A percentile compares a stretch with the other conserved stretches of the same genome.
phyloP scores from a whole-genome alignment of 2,329 filamentous ascomycete species.

The Coniosporium tulheliwenetii region DNA sequence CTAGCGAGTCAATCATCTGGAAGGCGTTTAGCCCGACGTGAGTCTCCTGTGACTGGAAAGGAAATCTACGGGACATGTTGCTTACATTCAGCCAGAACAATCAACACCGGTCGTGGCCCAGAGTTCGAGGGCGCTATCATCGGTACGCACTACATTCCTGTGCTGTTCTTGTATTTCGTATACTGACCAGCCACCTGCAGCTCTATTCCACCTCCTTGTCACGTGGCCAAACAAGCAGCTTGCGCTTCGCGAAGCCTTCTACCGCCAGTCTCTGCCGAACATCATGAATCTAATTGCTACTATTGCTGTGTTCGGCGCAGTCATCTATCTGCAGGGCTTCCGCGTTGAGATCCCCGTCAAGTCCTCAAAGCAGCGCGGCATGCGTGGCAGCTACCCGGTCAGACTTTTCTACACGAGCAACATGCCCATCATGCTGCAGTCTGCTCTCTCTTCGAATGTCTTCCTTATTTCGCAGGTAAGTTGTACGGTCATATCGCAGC shows the following conservation, averaged over 20 bases:
- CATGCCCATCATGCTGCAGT: slow-evolving; percentile 99
- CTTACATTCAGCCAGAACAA: slow-evolving; percentile 67
- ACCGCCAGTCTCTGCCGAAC: slow-evolving; percentile 98
- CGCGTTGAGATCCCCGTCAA: slow-evolving; percentile 99
- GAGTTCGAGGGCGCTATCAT: slow-evolving; percentile 99
- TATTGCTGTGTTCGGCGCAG: slow-evolving; percentile 81
- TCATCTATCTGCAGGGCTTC: slow-evolving; percentile 99
- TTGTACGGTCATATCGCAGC: no score
- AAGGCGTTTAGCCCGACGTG: slow-evolving; percentile 56
- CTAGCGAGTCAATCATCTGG: slow-evolving; percentile 94
- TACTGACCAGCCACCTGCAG: slow-evolving; percentile 16
- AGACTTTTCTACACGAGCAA: slow-evolving; percentile 99
- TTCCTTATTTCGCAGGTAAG: slow-evolving; percentile 79
- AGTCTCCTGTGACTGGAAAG: background rate
- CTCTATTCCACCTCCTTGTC: slow-evolving; percentile 91
- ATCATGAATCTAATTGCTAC: slow-evolving; percentile 97
- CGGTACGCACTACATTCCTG: slow-evolving; percentile 3
- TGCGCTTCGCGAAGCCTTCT: slow-evolving; percentile 96
- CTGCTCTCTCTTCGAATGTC: slow-evolving; percentile 94
- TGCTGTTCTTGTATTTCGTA: no score
- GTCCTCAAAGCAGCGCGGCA: slow-evolving; percentile 96
- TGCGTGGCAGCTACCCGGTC: slow-evolving; percentile 93
- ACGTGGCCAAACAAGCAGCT: slow-evolving; percentile 99
- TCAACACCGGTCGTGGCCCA: slow-evolving; percentile 97
- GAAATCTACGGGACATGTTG: no score